Base-by-base conservation (phyloP, 2,329 filamentous ascomycete genomes). In the Claviceps humidiphila region DNA sequence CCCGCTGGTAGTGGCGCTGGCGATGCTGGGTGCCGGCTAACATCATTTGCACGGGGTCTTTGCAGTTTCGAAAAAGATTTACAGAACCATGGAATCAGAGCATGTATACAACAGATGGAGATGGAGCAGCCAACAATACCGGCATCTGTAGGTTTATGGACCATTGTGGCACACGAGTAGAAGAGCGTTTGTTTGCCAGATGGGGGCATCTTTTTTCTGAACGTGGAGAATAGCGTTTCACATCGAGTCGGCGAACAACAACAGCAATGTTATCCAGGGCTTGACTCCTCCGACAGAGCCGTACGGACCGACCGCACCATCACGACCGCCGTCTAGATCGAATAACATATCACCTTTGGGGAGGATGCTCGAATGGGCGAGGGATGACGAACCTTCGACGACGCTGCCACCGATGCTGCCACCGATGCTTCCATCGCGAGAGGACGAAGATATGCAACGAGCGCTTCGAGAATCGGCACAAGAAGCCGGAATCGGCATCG, bases 251-350 rank as follows among this genome's bases (percentile, higher is more conserved):
- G 66, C 74, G 44, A 74, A 74, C 58, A 71, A 73, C 53, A 65
- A 64, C 52, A 65, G 63, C 54, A 61, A 61, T 39, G 60, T 73
- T 39, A 69, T 75, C 37, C 69, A 73, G 44, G 71, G 72, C 20
- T 63, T 71, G 11, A 67, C 72, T 6, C 68, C 72, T 38, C 66
- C 66, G 2, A 61, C 63, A 13, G 68, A 69, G 40, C 63, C 65
- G 46, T 72, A 73, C 53, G 68, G 66, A 39, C 65, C 66, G 8
- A 69, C 68, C 30, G 74, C 76, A 5, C 77, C 78, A 0, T 82
- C 81, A 17, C 72, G 80, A 52, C 81, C 81, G n/a, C 81, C 81
- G 1, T 84, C 81, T 22, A 70, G 80, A 63, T 71, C 75, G 45
- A 77, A 76, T 54, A 74, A 74, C 56, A 72, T 71, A 59, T 82